Evolutionary conservation across 2,329 filamentous ascomycete species (phyloP).

Genomic region (Venturia effusa): DNA sequence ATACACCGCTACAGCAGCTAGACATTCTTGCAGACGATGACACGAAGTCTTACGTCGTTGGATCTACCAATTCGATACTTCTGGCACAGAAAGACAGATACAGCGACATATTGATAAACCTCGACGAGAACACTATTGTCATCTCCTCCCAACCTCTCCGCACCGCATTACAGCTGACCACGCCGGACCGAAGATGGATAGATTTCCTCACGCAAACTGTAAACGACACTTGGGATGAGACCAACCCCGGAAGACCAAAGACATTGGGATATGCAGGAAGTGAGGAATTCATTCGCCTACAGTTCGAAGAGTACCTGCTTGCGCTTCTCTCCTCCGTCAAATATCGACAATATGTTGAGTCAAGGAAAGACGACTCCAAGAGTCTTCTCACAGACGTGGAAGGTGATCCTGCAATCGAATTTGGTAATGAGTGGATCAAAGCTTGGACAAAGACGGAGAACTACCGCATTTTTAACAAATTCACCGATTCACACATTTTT

Average conservation of each 20-base stretch:
- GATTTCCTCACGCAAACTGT: conserved; percentile 90
- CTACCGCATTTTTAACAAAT: conserved; percentile 73
- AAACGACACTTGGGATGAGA: conserved; percentile 92
- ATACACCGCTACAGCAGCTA: conserved; percentile 90
- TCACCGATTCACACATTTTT: conserved; percentile 72
- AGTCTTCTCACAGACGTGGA: conserved; percentile 53
- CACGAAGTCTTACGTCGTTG: conserved; percentile 95
- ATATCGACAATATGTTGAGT: conserved; percentile 52
- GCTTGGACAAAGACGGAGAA: conserved; percentile 84
- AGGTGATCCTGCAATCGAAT: conserved; percentile 76
- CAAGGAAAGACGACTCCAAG: conserved; percentile 42
- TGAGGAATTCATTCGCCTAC: conserved; percentile 92
- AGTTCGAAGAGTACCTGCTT: conserved; percentile 94
- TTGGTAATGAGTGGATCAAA: conserved; percentile 74
- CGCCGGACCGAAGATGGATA: conserved; percentile 88
- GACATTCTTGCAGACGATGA: conserved; percentile 87
- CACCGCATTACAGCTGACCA: conserved; percentile 64
- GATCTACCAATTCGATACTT: conserved; percentile 89
- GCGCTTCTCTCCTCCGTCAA: conserved; percentile 81
- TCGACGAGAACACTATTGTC: conserved; percentile 79
- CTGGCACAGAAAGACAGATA: conserved; percentile 92
- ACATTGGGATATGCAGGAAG: conserved; percentile 91
- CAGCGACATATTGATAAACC: conserved; percentile 90
- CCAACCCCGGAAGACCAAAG: conserved; percentile 80
- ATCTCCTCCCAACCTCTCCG: conserved; percentile 73